phyloP scores from a whole-genome alignment of 108 stramenopile genomes.

The Pelagomonas calceolata region DNA sequence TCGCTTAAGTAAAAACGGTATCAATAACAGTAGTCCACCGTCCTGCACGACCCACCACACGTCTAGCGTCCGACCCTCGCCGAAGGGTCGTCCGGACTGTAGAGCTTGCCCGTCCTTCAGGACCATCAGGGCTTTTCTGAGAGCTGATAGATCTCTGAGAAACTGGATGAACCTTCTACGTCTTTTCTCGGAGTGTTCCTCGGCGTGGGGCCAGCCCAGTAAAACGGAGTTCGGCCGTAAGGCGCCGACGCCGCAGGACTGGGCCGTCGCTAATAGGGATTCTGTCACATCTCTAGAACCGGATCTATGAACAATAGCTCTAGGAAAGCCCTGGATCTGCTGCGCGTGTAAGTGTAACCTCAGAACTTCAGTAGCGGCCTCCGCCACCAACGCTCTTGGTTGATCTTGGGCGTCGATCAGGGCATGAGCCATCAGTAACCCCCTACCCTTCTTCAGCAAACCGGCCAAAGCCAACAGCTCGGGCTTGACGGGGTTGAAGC shows the following conservation, averaged over 20 bases:
- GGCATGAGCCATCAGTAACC: constrained; percentile 47
- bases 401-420: constrained; percentile 29
- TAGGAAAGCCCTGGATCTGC: constrained; percentile 45
- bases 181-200: constrained; percentile 17
- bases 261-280: constrained; percentile 35
- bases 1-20: constrained; percentile 54
- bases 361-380: constrained; percentile 40
- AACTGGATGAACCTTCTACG: constrained; percentile 32
- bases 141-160: constrained; percentile 41
- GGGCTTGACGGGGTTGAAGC: constrained; percentile 31
- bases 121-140: constrained; percentile 44
- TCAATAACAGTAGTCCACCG: constrained; percentile 59
- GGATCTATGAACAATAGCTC: constrained; percentile 1
- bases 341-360: constrained; percentile 44
- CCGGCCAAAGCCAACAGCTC: constrained; percentile 44
- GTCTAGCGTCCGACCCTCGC: constrained; percentile 40
- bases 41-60: constrained; percentile 69
- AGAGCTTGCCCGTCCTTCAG: constrained; percentile 29
- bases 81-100: neutral
- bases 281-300: constrained; percentile 13
- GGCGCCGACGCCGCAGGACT: constrained; percentile 56
- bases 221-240: constrained; percentile 60
- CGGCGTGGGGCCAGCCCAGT: constrained; percentile 42
- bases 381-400: constrained; percentile 6
- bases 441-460: constrained; percentile 59